Evolutionary conservation across 495 filamentous ascomycete genomes (phyloP).

Genomic region (Penicillium samsonianum): DNA sequence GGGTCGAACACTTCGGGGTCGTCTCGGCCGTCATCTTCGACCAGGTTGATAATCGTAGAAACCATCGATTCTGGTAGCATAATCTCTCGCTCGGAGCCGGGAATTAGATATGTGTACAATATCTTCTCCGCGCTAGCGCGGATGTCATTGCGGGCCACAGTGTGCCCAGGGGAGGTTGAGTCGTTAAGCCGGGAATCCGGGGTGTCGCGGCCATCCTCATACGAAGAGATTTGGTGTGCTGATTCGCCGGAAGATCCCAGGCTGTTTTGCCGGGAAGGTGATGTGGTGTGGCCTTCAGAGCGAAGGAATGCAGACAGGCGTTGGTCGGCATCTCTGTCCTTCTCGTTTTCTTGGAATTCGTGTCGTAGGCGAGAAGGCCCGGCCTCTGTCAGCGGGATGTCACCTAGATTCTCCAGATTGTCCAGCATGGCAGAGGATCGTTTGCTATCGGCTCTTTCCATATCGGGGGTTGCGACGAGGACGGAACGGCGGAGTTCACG

Average conservation of each 20-base stretch:
- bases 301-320: conserved; percentile 87
- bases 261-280: conserved; percentile 72
- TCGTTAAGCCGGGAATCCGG: conserved; percentile 51
- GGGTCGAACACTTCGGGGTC: conserved; percentile 97
- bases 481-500: conserved; percentile 92
- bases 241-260: conserved; percentile 48
- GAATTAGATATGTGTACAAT: conserved; percentile 90
- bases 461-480: conserved; percentile 87
- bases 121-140: conserved; percentile 95
- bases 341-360: conserved; percentile 41
- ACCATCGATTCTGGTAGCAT: conserved; percentile 85
- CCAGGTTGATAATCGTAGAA: conserved; percentile 72
- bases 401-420: conserved; percentile 63
- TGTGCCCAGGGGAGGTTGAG: conserved; percentile 79
- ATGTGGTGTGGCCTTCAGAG: conserved; percentile 58
- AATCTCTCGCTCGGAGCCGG: conserved; percentile 92
- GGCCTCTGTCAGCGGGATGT: conserved; percentile 52
- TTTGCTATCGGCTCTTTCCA: conserved; percentile 78
- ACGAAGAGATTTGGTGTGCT: conserved; percentile 36
- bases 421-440: conserved; percentile 80
- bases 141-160: conserved; percentile 82
- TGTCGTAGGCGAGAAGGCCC: conserved; percentile 42
- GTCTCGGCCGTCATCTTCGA: conserved; percentile 87
- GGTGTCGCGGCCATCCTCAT: conserved; percentile 65
- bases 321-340: conserved; percentile 71